These are phyloP conservation scores for Colletotrichum sublineola DNA, from an alignment of 2,329 filamentous ascomycete species.

Conservation along the genomic window DNA sequence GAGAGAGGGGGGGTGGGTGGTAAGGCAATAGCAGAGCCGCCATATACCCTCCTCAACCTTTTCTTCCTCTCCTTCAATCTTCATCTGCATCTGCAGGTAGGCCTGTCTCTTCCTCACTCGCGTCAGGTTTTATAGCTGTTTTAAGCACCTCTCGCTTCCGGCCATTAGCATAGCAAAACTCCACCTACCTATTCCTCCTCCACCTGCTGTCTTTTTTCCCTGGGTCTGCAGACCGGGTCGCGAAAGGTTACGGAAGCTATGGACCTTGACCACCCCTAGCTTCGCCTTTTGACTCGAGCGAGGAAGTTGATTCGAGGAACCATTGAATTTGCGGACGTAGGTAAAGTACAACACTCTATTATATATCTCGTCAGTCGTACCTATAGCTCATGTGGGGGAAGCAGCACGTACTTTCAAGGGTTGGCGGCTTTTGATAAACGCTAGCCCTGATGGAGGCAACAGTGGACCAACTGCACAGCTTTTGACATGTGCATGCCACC, in stretches of 20 bases:
- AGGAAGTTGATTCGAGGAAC: slow-evolving; percentile 15
- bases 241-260: slow-evolving; percentile 14
- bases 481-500: background rate
- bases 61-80: background rate
- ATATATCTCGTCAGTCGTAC: background rate
- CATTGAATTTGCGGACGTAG: too few species aligned
- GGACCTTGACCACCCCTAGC: slow-evolving; percentile 4
- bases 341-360: background rate
- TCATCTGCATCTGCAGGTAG: slow-evolving; percentile 22
- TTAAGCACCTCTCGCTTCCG: slow-evolving; percentile 32
- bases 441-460: background rate
- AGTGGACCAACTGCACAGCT: background rate
- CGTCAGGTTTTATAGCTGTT: slow-evolving; percentile 18
- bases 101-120: slow-evolving; percentile 2
- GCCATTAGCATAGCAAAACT: background rate
- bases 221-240: background rate
- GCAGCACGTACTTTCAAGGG: background rate
- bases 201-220: background rate
- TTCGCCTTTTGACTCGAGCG: background rate
- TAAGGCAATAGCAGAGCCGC: slow-evolving; percentile 38
- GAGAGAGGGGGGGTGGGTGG: slow-evolving; percentile 11
- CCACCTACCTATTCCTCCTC: background rate
- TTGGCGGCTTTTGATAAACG: background rate
- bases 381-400: background rate
- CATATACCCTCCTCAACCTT: slow-evolving; percentile 33